These are phyloP conservation scores for Aureobasidium namibiae DNA, from an alignment of 2,329 filamentous ascomycete species.

Conservation along the genomic window DNA sequence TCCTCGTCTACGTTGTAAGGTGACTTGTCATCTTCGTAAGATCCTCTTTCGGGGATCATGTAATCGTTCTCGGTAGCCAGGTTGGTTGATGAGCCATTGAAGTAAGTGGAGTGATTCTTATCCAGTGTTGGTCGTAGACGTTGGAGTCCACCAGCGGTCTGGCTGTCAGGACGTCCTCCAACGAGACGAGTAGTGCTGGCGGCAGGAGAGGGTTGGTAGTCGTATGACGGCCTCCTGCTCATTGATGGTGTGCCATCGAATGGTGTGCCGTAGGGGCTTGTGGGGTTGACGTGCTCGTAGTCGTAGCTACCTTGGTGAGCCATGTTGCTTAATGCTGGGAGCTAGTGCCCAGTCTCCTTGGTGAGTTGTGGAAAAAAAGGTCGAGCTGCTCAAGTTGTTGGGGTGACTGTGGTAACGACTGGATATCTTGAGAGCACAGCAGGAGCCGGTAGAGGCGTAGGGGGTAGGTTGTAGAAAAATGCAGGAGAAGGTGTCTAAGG, in stretches of 20 bases:
- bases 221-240: constrained; percentile 10
- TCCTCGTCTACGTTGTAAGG: constrained; percentile 3
- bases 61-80: constrained; percentile 11
- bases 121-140: constrained; percentile 12
- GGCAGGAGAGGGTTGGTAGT: constrained; percentile 12
- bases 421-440: not conserved
- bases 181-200: constrained; percentile 12
- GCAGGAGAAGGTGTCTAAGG: constrained; percentile 6
- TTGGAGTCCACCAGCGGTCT: constrained; percentile 5
- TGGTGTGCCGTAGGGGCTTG: constrained; percentile 9
- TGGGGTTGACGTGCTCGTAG: constrained; percentile 9
- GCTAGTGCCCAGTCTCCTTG: constrained; percentile 3
- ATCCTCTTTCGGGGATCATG: constrained; percentile 10
- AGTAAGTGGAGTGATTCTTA: constrained; percentile 12
- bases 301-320: constrained; percentile 9
- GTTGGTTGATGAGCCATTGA: constrained; percentile 11
- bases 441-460: not conserved
- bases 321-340: constrained; percentile 11
- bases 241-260: constrained; percentile 12
- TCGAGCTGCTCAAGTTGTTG: not conserved
- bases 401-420: constrained; percentile 2
- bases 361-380: not conserved
- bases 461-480: constrained; percentile 5
- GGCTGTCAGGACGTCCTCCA: not conserved
- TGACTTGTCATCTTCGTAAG: constrained; percentile 10